These are phyloP conservation scores for Malassezia pachydermatis DNA, from an alignment of 1,284 basidiomycete genomes.

Conservation along the genomic window DNA sequence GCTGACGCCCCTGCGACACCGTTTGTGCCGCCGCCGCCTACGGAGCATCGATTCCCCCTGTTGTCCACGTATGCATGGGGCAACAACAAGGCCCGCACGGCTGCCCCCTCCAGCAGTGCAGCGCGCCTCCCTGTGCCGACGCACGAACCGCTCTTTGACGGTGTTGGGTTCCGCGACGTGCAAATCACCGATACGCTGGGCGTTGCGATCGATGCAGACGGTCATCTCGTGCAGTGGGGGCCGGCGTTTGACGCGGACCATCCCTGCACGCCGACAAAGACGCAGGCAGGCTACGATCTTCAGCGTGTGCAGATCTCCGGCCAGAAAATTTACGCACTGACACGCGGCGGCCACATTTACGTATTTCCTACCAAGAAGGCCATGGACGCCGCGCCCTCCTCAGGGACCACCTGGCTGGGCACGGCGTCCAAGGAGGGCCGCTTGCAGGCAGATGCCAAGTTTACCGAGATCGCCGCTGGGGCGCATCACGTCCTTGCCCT, in stretches of 20 bases:
- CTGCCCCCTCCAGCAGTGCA: not conserved
- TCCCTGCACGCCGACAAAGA: conserved; percentile 28
- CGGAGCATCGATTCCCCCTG: conserved; percentile 12
- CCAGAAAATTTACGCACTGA: conserved; percentile 38
- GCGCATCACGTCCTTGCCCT: conserved; percentile 72
- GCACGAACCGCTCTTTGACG: conserved; percentile 41
- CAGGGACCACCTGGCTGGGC: conserved; percentile 25
- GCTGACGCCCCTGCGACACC: no score
- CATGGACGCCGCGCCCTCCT: conserved; percentile 9
- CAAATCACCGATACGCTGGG: conserved; percentile 38
- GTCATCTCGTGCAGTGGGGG: conserved; percentile 55
- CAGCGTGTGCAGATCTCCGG: conserved; percentile 36
- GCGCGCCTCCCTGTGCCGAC: conserved; percentile 16
- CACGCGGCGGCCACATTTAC: conserved; percentile 39
- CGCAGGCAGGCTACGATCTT: conserved; percentile 40
- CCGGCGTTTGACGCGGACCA: conserved; percentile 34
- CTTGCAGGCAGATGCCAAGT: conserved; percentile 26
- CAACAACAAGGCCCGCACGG: not conserved
- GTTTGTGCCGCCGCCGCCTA: no score
- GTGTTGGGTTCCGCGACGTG: conserved; percentile 40
- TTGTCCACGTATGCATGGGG: conserved; percentile 11
- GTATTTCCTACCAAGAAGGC: conserved; percentile 31
- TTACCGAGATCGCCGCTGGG: conserved; percentile 51
- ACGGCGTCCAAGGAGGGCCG: conserved; percentile 2
- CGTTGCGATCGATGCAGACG: conserved; percentile 52